Conservation (phyloP, 2,329 filamentous ascomycete genomes). For the Fusarium sp. region DNA sequence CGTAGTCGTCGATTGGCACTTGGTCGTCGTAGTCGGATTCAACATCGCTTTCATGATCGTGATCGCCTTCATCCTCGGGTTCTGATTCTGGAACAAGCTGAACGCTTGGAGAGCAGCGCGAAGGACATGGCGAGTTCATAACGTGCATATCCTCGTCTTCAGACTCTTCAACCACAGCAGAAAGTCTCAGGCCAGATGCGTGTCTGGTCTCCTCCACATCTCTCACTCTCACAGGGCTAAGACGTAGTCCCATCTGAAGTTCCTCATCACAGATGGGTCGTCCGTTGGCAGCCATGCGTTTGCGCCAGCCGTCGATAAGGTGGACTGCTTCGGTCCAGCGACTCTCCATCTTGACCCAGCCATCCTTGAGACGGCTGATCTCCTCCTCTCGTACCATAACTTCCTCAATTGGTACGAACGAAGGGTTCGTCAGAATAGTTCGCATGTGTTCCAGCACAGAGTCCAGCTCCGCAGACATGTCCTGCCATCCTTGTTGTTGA, state of each 20-base stretch:
- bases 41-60: slow-evolving; percentile 53
- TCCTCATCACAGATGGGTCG: slow-evolving; percentile 77
- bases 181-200: slow-evolving; percentile 56
- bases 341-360: slow-evolving; percentile 93
- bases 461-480: slow-evolving; percentile 81
- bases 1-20: slow-evolving; percentile 58
- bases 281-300: slow-evolving; percentile 79
- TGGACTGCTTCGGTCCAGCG: slow-evolving; percentile 90
- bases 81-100: slow-evolving; percentile 34
- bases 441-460: slow-evolving; percentile 83
- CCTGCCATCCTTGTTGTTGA: slow-evolving; percentile 64
- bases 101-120: slow-evolving; percentile 37
- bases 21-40: slow-evolving; percentile 62
- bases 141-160: slow-evolving; percentile 51
- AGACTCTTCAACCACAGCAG: slow-evolving; percentile 64
- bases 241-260: slow-evolving; percentile 74
- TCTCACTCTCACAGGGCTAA: slow-evolving; percentile 70
- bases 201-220: slow-evolving; percentile 63
- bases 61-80: slow-evolving; percentile 43
- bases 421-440: slow-evolving; percentile 90
- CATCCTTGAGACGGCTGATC: slow-evolving; percentile 83
- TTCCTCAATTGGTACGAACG: slow-evolving; percentile 95
- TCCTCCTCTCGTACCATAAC: slow-evolving; percentile 93
- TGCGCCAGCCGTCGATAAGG: slow-evolving; percentile 93
- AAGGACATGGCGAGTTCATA: slow-evolving; percentile 50